phyloP scores from a whole-genome alignment of 768 basidiomycete species.

The Albatrellus ellisii region DNA sequence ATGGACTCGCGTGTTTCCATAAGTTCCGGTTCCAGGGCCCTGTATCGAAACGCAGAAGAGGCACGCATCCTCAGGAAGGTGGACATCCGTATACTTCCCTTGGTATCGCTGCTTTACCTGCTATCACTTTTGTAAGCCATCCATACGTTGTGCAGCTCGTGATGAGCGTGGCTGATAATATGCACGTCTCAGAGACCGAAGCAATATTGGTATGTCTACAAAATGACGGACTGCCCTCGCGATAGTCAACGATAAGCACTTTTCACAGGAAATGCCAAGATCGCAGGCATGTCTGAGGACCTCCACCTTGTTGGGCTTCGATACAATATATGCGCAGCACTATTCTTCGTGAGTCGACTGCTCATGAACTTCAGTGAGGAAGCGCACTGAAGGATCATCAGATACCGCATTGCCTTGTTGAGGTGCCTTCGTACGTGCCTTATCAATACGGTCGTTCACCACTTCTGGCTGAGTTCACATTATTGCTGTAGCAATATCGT shows the following conservation, averaged over 20 bases:
- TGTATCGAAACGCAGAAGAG: not conserved
- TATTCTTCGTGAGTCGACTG: constrained; percentile 22
- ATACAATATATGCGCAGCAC: constrained; percentile 26
- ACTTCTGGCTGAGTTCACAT: no score
- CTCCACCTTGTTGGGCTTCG: constrained; percentile 21
- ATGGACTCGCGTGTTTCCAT: no score
- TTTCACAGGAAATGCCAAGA: constrained; percentile 16
- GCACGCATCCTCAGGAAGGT: constrained; percentile 6
- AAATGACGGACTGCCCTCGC: no score
- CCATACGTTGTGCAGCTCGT: not conserved
- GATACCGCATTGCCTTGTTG: constrained; percentile 24
- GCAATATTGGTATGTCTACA: constrained; percentile 9
- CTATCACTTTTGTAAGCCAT: constrained; percentile 10
- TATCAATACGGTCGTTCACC: not conserved
- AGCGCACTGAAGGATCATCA: no score
- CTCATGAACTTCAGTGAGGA: no score
- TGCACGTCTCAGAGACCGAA: constrained; percentile 9
- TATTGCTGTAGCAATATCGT: constrained; percentile 21
- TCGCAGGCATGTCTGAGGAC: constrained; percentile 31
- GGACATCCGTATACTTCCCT: constrained; percentile 6
- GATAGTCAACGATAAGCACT: not conserved
- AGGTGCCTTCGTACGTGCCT: constrained; percentile 24
- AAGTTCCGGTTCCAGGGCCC: no score
- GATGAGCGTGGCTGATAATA: not conserved
- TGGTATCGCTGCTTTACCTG: constrained; percentile 7